Conservation (phyloP, 2,329 filamentous ascomycete species). For the Atkinsonella texensis region DNA sequence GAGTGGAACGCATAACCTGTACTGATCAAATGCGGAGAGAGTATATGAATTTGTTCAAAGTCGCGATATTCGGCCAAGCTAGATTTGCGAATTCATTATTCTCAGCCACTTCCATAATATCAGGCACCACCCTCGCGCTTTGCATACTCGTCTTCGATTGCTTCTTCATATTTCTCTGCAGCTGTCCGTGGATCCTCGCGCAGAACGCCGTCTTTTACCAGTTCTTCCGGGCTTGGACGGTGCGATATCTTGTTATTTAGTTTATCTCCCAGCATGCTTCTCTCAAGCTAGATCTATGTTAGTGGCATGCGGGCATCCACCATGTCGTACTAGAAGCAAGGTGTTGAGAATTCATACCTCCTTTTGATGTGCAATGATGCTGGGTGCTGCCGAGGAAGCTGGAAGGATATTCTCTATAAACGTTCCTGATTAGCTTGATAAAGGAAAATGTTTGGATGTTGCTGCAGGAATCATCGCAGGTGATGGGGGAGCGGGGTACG, state of each 20-base stretch:
- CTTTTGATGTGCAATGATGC: constrained; percentile 66
- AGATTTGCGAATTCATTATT: too few relatives aligned
- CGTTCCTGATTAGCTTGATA: constrained; percentile 10
- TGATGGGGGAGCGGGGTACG: constrained; percentile 15
- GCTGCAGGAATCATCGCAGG: too few relatives aligned
- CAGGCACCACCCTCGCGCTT: constrained; percentile 51
- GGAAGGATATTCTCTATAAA: constrained; percentile 78
- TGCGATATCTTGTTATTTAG: constrained; percentile 78
- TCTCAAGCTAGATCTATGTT: constrained; percentile 46
- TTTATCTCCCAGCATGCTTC: constrained; percentile 75
- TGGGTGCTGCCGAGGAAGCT: constrained; percentile 63
- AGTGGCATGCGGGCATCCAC: background rate
- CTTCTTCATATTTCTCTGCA: constrained; percentile 45
- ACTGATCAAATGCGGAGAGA: too few relatives aligned
- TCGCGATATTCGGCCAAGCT: too few relatives aligned
- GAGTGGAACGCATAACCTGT: too few relatives aligned
- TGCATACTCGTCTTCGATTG: constrained; percentile 52
- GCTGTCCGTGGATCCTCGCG: constrained; percentile 51
- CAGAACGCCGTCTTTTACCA: constrained; percentile 72
- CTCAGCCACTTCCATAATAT: constrained; percentile 9
- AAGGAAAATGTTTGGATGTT: too few relatives aligned
- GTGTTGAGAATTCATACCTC: constrained; percentile 36
- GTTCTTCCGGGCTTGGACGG: constrained; percentile 61
- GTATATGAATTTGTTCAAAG: too few relatives aligned
- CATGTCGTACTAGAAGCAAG: background rate